These are phyloP conservation scores for Lactifluus volemus DNA, from an alignment of 768 basidiomycete species.

Conservation along the genomic window DNA sequence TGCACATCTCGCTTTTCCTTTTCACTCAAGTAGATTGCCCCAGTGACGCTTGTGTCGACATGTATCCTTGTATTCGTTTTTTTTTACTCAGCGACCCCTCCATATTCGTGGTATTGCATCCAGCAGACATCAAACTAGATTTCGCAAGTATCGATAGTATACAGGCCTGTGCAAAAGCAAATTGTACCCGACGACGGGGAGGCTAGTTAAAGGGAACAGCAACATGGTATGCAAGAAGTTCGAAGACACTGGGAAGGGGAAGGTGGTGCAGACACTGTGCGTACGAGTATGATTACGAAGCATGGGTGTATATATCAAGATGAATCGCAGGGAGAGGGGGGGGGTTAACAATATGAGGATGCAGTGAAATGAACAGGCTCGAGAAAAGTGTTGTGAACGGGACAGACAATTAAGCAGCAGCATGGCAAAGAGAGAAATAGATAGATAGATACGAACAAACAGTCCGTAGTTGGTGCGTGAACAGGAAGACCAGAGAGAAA, in stretches of 20 bases:
- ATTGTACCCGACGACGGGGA: constrained; percentile 25
- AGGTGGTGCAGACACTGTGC: constrained; percentile 20
- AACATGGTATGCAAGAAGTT: constrained; percentile 28
- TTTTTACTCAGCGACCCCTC: neutral
- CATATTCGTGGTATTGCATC: constrained; percentile 5
- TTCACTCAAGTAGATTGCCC: constrained; percentile 1
- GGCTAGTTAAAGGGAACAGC: constrained; percentile 21
- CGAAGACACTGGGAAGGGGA: constrained; percentile 16
- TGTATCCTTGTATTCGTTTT: constrained; percentile 16
- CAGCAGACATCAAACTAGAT: constrained; percentile 14
- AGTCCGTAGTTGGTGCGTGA: constrained; percentile 18
- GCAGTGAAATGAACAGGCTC: constrained; percentile 13
- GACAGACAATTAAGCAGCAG: constrained; percentile 17
- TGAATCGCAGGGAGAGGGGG: constrained; percentile 11
- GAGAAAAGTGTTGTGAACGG: constrained; percentile 11
- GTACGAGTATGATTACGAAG: constrained; percentile 23
- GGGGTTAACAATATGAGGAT: constrained; percentile 16
- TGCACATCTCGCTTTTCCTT: constrained; percentile 1
- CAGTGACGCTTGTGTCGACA: constrained; percentile 9
- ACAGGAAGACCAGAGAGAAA: constrained; percentile 13
- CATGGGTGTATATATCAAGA: constrained; percentile 18
- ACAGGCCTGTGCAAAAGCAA: constrained; percentile 23
- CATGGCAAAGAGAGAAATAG: constrained; percentile 11
- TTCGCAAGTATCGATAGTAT: constrained; percentile 23
- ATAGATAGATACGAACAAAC: constrained; percentile 19